Evolutionary conservation across 768 basidiomycete species (phyloP).

Genomic region (Podaxis sp.): DNA sequence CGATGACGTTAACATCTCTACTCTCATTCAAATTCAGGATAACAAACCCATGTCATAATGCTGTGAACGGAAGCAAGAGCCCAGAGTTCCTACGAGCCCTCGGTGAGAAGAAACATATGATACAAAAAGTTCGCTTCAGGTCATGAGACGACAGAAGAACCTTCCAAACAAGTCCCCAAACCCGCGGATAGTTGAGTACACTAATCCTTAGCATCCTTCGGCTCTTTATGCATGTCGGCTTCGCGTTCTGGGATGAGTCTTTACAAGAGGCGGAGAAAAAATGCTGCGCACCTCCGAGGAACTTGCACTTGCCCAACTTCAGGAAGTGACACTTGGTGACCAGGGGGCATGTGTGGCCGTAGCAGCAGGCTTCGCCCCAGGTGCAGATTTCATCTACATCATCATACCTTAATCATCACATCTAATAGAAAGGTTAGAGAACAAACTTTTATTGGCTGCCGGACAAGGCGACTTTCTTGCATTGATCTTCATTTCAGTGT

Average conservation of each 20-base stretch:
- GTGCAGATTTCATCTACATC: conserved; percentile 47
- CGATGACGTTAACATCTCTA: too few species aligned
- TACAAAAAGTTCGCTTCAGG: too few species aligned
- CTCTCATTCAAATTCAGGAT: too few species aligned
- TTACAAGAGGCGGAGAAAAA: conserved; percentile 11
- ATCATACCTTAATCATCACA: not conserved
- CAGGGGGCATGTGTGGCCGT: conserved; percentile 48
- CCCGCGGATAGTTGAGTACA: not conserved
- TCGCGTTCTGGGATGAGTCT: conserved; percentile 14
- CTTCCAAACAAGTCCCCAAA: too few species aligned
- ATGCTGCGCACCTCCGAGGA: conserved; percentile 46
- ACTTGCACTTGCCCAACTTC: conserved; percentile 58
- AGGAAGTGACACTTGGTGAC: conserved; percentile 39
- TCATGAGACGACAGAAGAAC: not conserved
- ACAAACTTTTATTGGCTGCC: conserved; percentile 49
- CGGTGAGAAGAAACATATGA: too few species aligned
- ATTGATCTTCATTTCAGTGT: conserved; percentile 46
- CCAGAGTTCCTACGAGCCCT: not conserved
- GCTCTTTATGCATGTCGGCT: conserved; percentile 39
- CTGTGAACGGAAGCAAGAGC: not conserved
- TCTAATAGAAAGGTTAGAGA: too few species aligned
- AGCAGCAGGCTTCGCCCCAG: conserved; percentile 59
- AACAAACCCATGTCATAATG: not conserved
- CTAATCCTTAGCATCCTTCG: conserved; percentile 16
- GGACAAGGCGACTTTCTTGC: conserved; percentile 64